These are phyloP conservation scores for Arachis stenosperma DNA, from an alignment of 306 rosid genomes.

Conservation along the genomic window DNA sequence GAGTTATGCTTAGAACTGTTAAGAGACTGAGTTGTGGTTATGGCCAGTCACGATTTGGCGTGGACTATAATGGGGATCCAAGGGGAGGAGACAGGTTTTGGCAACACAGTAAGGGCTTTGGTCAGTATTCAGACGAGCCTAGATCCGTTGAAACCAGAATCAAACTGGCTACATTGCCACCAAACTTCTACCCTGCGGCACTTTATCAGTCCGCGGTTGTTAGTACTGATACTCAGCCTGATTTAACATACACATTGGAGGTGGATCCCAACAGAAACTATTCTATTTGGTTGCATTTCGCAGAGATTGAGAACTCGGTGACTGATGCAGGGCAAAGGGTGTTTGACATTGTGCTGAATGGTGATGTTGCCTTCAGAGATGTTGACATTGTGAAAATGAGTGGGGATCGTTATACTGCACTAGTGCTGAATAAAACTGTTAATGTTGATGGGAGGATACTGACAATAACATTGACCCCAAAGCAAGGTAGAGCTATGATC, in stretches of 20 bases:
- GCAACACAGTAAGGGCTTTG: slow-evolving; percentile 49
- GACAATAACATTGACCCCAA: slow-evolving; percentile 64
- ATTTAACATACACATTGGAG: slow-evolving; percentile 61
- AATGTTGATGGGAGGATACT: slow-evolving; percentile 70
- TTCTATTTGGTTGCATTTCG: slow-evolving; percentile 83
- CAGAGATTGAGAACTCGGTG: slow-evolving; percentile 67
- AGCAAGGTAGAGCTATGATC: slow-evolving; percentile 56
- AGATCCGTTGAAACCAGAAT: slow-evolving; percentile 61
- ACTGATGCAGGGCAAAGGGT: slow-evolving; percentile 64
- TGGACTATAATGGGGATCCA: slow-evolving; percentile 52
- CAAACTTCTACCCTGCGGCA: slow-evolving; percentile 74
- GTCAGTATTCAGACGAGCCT: slow-evolving; percentile 50
- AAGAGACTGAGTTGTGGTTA: slow-evolving; percentile 70
- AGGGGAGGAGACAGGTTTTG: slow-evolving; percentile 94
- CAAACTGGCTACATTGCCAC: slow-evolving; percentile 58
- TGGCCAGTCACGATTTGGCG: slow-evolving; percentile 64
- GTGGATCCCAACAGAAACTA: slow-evolving; percentile 84
- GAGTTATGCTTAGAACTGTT: slow-evolving; percentile 63
- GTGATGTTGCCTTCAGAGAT: slow-evolving; percentile 42
- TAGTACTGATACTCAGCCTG: slow-evolving; percentile 58
- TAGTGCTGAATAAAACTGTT: slow-evolving; percentile 74
- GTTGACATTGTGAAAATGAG: slow-evolving; percentile 66
- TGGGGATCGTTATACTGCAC: slow-evolving; percentile 63
- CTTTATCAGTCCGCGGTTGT: slow-evolving; percentile 66
- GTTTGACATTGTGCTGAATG: slow-evolving; percentile 66